Percentiles rank a stretch among this genome's conserved stretches.
Conservation (phyloP, 2,329 filamentous ascomycete species). For the Dactylellina sp. region DNA sequence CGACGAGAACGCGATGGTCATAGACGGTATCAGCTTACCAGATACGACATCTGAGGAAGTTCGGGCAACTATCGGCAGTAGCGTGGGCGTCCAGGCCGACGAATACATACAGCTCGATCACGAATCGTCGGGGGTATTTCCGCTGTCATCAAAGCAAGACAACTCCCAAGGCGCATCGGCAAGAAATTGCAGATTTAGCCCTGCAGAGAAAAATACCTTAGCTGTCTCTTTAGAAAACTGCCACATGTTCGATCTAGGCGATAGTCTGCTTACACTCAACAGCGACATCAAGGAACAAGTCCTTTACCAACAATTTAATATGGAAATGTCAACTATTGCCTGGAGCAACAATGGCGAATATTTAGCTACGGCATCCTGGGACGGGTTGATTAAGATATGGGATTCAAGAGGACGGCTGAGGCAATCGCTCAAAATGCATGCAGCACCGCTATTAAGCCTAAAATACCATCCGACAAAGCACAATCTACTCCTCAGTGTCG, state of each 20-base stretch:
- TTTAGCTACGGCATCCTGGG: conserved; percentile 50
- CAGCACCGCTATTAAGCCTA: conserved; percentile 42
- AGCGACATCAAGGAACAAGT: conserved; percentile 16
- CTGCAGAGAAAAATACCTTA: conserved; percentile 25
- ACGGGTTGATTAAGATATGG: conserved; percentile 50
- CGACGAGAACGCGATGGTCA: conserved; percentile 51
- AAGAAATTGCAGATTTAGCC: conserved; percentile 49
- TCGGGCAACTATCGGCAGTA: conserved; percentile 51
- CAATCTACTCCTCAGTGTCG: conserved; percentile 47
- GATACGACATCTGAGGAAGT: conserved; percentile 55
- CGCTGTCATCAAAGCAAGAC: conserved; percentile 27
- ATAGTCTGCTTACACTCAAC: conserved; percentile 26
- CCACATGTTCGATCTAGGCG: conserved; percentile 44
- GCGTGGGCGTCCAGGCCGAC: conserved; percentile 52
- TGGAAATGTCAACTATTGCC: conserved; percentile 46
- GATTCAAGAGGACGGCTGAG: conserved; percentile 28
- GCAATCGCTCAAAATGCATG: conserved; percentile 50
- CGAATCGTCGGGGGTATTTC: conserved; percentile 44
- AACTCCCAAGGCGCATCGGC: conserved; percentile 21
- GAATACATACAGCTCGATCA: conserved; percentile 51
- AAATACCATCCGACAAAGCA: conserved; percentile 52
- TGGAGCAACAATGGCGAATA: conserved; percentile 53
- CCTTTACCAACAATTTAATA: conserved; percentile 31
- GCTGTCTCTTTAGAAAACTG: conserved; percentile 46
- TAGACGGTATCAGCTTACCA: conserved; percentile 48